Base-by-base conservation (phyloP, 1,284 basidiomycete species). In the Chalciporus piperatoides region DNA sequence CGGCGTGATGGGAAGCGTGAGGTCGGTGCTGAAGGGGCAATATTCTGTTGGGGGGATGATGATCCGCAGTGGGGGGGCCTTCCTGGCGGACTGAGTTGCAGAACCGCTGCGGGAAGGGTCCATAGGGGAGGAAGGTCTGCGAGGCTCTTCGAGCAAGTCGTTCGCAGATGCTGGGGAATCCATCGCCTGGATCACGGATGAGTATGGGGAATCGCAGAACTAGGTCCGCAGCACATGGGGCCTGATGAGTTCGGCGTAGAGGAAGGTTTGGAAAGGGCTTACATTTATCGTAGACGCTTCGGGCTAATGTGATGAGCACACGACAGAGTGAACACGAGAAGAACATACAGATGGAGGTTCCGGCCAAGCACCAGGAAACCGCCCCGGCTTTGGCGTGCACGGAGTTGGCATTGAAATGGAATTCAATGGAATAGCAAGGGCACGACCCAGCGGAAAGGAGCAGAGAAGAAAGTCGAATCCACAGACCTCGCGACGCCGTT, bases 41-140 rank as follows among this genome's bases (percentile, higher is more conserved):
- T 65, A 64, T 53, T 68, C 66, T 27, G 67, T 55, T n/a, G 63
- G 65, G 11, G 67, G 67, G 44, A 68, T 61, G 33, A 64, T 42
- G 59, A 64, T 68, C 57, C 62, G 64, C 54, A 64, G 42, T 9
- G 59, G 50, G 33, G 47, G 41, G 6, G 49, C 46, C 46, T 56
- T 63, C 59, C 45, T 54, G 39, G 42, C 15, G 27, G 46, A 39
- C 14, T 32, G 61, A 56, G 39, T 47, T 15, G 46, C 54, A 54
- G 52, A 49, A 33, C 47, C 39, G 35, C 46, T 21, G 8, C 25
- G 25, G 25, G 25, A 25, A 25, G 48, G 47, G 1, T 12, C 28
- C 28, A 4, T 1, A 12, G 28, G 28, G 4, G 43, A 35, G 27
- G 47, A 41, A 32, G 38, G 38, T 36, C 35, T 30, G 12, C 17